Evolutionary conservation across 2,329 filamentous ascomycete genomes (phyloP).

Genomic region (Fusarium nelsonii): DNA sequence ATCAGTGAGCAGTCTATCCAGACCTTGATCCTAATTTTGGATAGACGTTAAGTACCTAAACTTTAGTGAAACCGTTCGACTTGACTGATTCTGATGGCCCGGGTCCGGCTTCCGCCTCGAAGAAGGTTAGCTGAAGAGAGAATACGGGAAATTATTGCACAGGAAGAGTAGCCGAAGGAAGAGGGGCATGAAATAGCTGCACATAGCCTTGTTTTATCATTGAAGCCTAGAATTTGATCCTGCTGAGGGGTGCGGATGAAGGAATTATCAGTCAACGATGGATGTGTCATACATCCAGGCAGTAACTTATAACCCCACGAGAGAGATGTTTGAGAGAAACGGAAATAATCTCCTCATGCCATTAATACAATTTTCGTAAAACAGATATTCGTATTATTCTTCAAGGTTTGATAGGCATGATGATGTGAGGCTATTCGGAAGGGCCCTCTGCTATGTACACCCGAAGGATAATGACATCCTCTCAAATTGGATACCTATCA

Average conservation of each 20-base stretch:
- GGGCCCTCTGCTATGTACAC: neutral
- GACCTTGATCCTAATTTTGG: neutral
- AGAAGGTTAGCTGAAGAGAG: neutral
- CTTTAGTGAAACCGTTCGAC: neutral
- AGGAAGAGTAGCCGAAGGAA: slow-evolving; percentile 1
- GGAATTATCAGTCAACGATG: neutral
- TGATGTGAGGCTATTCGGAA: neutral
- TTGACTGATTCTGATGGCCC: neutral
- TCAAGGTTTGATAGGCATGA: neutral
- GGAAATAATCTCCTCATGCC: neutral
- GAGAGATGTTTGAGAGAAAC: neutral
- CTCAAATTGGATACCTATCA: no score
- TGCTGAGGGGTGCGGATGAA: neutral
- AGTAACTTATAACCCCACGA: slow-evolving; percentile 6
- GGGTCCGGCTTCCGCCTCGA: neutral
- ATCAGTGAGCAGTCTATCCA: neutral
- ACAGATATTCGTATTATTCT: neutral
- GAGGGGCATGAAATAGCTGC: neutral
- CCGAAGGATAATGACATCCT: no score
- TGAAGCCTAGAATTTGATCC: slow-evolving; percentile 19
- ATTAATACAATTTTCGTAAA: neutral
- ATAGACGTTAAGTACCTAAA: neutral
- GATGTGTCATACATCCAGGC: slow-evolving; percentile 5
- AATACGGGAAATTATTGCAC: neutral
- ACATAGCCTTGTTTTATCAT: slow-evolving; percentile 11